Evolutionary conservation across 2,329 filamentous ascomycete genomes (phyloP).

Genomic region (Pseudocercospora vitis): DNA sequence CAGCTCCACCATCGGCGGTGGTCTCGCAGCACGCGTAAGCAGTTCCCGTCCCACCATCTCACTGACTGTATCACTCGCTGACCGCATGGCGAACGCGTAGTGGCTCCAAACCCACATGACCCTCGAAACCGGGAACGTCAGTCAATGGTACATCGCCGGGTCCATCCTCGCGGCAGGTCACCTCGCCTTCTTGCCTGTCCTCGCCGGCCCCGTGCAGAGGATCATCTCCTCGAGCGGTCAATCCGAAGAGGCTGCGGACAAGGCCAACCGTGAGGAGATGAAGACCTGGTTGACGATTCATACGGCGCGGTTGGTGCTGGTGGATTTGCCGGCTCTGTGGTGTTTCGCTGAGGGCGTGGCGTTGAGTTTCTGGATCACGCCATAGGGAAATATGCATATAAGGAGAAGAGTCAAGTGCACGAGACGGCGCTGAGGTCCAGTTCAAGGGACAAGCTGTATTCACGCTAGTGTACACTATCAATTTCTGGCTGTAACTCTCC

Average conservation of each 20-base stretch:
- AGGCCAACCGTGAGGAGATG: conserved; percentile 30
- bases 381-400: not conserved
- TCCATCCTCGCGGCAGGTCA: conserved; percentile 30
- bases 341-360: conserved; percentile 35
- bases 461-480: too few relatives aligned
- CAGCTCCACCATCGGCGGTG: conserved; percentile 25
- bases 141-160: conserved; percentile 34
- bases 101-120: conserved; percentile 12
- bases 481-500: not conserved
- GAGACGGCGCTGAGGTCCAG: not conserved
- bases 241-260: conserved; percentile 22
- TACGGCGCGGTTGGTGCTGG: conserved; percentile 29
- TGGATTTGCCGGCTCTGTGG: conserved; percentile 33
- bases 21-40: conserved; percentile 23
- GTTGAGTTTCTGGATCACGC: conserved; percentile 9
- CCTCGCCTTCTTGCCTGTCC: conserved; percentile 28
- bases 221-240: conserved; percentile 22
- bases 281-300: conserved; percentile 33
- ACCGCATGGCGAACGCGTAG: not conserved
- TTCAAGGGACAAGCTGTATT: too few relatives aligned
- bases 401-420: not conserved
- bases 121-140: conserved; percentile 26
- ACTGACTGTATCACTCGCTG: not conserved
- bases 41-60: not conserved
- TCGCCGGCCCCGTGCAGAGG: conserved; percentile 26